Evolutionary conservation across 495 filamentous ascomycete genomes (phyloP), one percentile per base, ranked within the genome.

Genomic region (Trichocladium uniseriatum): DNA sequence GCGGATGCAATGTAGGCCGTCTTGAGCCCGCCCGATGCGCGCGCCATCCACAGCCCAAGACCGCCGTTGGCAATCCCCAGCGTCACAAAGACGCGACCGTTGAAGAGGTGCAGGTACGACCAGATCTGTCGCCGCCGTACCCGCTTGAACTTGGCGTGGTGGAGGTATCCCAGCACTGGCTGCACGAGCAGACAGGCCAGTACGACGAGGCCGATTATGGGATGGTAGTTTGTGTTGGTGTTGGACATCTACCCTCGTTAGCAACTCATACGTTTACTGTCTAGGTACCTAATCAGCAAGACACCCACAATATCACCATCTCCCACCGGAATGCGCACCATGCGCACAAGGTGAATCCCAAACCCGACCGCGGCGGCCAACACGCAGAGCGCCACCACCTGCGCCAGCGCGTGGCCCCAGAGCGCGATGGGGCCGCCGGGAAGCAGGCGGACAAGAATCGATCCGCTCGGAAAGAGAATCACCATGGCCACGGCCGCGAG

Each of bases 51-150:
- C 28, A 86, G 68, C 0, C 84, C 84, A 13, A 86, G 62, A 0
- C 78, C 83, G 21, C 76, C 84, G 63, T 89, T 87, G 47, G 84
- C 70, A 38, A 87, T 76, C 1, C 80, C 85, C 5, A 84, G 64
- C 0, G 75, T 66, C 18, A 89, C 71, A 13, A 78, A 54, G n/a
- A 64, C 22, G 0, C 84, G 75, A 1, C 85, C 84, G 52, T 76
- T 71, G 80, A 83, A 84, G 36, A 83, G 69, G 61, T 89, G 85
- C 9, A 70, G 45, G 52, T 79, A 66, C 1, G 73, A 76, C 68
- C 73, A 77, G 5, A 68, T 31, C 15, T 74, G 75, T 32, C 79
- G 77, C 0, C 63, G 54, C 7, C 58, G 48, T 1, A 67, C 60
- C 39, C 65, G 68, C 20, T 68, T 67, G 64, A 70, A 84, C 34